Base-by-base conservation (phyloP, 2,329 filamentous ascomycete genomes). In the Penicillium sp. region DNA sequence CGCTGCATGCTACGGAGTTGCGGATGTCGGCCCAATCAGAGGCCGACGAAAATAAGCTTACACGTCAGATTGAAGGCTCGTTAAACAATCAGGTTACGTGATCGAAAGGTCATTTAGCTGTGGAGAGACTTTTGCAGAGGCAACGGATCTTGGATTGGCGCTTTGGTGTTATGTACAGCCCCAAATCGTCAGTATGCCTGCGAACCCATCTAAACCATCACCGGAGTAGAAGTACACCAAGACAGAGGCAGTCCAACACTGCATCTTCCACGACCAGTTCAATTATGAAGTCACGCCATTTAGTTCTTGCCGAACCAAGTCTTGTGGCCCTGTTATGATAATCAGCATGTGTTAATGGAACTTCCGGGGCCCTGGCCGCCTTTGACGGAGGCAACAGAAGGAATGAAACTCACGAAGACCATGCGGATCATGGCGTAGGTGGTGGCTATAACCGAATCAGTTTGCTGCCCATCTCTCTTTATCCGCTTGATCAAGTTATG, bases 321-420 rank as follows among this genome's bases (percentile, higher is more conserved):
- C 77, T 83, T 84, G 71, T 83, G 74, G 61, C 80, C 80, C 77
- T 72, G 33, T n/a, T n/a, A n/a, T n/a, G n/a, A n/a, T n/a, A n/a
- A n/a, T n/a, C n/a, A n/a, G n/a, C n/a, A n/a, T n/a, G n/a, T n/a
- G n/a, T n/a, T n/a, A n/a, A n/a, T n/a, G n/a, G n/a, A n/a, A n/a
- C n/a, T n/a, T n/a, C n/a, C n/a, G n/a, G n/a, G n/a, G n/a, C n/a
- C n/a, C n/a, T n/a, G n/a, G n/a, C n/a, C n/a, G n/a, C n/a, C n/a
- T n/a, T n/a, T n/a, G n/a, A n/a, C n/a, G n/a, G n/a, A n/a, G n/a
- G n/a, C n/a, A n/a, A 32, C 7, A 7, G 8, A 8, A 28, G 38
- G 40, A 26, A 14, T 32, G 3, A 18, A 25, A 63, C 68, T 63
- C 36, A 70, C 68, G 36, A 72, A 58, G 39, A 70, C 58, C 58